Conservation (phyloP, 1,284 basidiomycete species). For the Jaminaea rosea region DNA sequence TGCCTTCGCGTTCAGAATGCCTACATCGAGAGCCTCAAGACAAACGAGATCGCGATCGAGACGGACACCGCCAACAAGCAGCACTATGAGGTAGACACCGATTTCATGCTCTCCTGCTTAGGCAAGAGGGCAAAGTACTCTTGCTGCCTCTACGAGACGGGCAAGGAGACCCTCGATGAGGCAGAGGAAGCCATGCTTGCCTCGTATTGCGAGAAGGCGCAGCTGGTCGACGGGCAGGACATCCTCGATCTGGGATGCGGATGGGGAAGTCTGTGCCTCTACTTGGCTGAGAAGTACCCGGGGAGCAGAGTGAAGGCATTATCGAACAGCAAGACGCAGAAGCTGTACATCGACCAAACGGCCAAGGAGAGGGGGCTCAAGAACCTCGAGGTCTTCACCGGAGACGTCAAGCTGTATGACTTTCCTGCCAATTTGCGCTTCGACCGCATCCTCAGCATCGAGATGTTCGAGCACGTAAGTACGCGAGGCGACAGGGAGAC, state of each 20-base stretch:
- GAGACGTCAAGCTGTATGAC: conserved; percentile 62
- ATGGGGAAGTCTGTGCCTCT: conserved; percentile 66
- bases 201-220: conserved; percentile 63
- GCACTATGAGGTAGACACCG: conserved; percentile 60
- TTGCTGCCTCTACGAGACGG: conserved; percentile 63
- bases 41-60: conserved; percentile 59
- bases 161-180: conserved; percentile 59
- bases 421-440: conserved; percentile 54
- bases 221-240: conserved; percentile 59
- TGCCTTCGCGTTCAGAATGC: conserved; percentile 30
- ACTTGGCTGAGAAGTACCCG: conserved; percentile 66
- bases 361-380: conserved; percentile 55
- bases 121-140: conserved; percentile 35
- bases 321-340: conserved; percentile 66
- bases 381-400: conserved; percentile 61
- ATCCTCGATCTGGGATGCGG: conserved; percentile 68
- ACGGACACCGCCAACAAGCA: conserved; percentile 68
- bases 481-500: not conserved
- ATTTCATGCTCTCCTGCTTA: conserved; percentile 34
- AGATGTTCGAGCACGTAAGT: conserved; percentile 77
- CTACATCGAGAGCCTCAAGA: conserved; percentile 48
- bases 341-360: conserved; percentile 57
- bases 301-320: conserved; percentile 60
- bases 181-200: conserved; percentile 62
- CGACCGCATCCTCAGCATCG: conserved; percentile 66